Evolutionary conservation across 2,329 filamentous ascomycete species (phyloP).

Genomic region (Trichoderma koningiopsis): DNA sequence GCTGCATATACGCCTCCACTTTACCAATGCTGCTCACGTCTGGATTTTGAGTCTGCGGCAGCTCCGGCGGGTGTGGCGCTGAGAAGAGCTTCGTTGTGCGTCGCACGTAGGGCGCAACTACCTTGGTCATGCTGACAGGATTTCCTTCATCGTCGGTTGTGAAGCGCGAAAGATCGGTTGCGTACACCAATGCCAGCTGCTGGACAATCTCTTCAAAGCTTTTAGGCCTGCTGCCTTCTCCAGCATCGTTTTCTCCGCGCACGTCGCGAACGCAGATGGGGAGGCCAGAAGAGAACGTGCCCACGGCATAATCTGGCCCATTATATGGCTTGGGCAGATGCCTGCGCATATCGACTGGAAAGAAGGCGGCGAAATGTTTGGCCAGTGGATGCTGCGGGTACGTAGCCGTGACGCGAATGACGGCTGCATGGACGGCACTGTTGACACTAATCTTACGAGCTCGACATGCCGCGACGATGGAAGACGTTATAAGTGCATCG

Average conservation of each 20-base stretch:
- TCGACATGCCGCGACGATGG: slow-evolving; percentile 26
- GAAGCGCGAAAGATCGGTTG: slow-evolving; percentile 34
- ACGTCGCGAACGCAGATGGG: slow-evolving; percentile 25
- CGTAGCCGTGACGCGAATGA: slow-evolving; percentile 34
- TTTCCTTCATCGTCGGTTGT: slow-evolving; percentile 30
- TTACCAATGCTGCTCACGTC: slow-evolving; percentile 35
- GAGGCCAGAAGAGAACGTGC: slow-evolving; percentile 30
- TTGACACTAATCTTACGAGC: slow-evolving; percentile 32
- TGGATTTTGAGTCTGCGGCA: slow-evolving; percentile 36
- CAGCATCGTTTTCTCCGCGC: slow-evolving; percentile 9
- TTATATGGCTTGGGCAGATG: slow-evolving; percentile 35
- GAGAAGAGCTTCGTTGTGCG: slow-evolving; percentile 28
- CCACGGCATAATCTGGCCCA: slow-evolving; percentile 32
- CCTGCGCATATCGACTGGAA: slow-evolving; percentile 35
- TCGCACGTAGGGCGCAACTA: slow-evolving; percentile 28
- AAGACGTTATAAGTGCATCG: slow-evolving; percentile 28
- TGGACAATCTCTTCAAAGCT: slow-evolving; percentile 31
- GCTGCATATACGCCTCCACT: slow-evolving; percentile 33
- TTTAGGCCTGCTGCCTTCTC: neutral
- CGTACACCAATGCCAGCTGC: slow-evolving; percentile 33
- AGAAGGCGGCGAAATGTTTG: slow-evolving; percentile 37
- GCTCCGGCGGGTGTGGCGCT: slow-evolving; percentile 25
- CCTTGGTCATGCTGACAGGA: slow-evolving; percentile 27
- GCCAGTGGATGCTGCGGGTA: slow-evolving; percentile 33
- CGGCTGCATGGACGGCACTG: slow-evolving; percentile 37